phyloP scores from a whole-genome alignment of 306 rosid species.

The Gleditsia sinensis region DNA sequence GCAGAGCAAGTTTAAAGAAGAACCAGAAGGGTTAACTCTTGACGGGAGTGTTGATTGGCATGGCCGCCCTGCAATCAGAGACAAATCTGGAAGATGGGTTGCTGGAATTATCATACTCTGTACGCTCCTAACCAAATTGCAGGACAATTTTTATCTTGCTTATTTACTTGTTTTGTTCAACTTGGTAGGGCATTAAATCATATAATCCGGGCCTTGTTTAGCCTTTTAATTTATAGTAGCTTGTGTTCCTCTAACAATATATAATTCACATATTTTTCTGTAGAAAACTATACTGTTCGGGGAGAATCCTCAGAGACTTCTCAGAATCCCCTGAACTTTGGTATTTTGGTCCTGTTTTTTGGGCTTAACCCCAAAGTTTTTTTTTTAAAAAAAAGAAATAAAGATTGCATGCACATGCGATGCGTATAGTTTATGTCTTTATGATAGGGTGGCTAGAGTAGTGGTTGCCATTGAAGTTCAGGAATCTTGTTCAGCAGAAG shows the following conservation, averaged over 20 bases:
- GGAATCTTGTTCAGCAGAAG: slow-evolving; percentile 2
- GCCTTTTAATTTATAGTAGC: not conserved
- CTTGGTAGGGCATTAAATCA: not conserved
- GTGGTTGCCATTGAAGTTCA: slow-evolving; percentile 26
- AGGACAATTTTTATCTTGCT: not conserved
- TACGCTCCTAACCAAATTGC: slow-evolving; percentile 44
- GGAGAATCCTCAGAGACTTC: not conserved
- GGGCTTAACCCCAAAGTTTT: too few species aligned
- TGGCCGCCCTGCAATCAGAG: slow-evolving; percentile 79
- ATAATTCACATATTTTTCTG: not conserved
- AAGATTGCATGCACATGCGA: slow-evolving; percentile 13
- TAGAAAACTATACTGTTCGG: not conserved
- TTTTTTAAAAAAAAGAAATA: too few species aligned
- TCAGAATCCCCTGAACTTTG: too few species aligned
- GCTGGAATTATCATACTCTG: slow-evolving; percentile 90
- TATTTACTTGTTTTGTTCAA: not conserved
- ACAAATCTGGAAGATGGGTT: slow-evolving; percentile 86
- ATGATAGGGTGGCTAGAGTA: not conserved
- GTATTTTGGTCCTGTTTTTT: too few species aligned
- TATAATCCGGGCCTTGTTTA: not conserved
- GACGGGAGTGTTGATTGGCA: slow-evolving; percentile 88
- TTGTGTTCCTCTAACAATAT: not conserved
- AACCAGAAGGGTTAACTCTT: slow-evolving; percentile 62
- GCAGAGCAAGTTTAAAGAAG: slow-evolving; percentile 60
- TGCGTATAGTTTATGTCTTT: slow-evolving; percentile 18